A percentile compares a stretch with the other conserved stretches of the same genome.
Conservation (phyloP, 2,329 filamentous ascomycete species). For the Zasmidium citrigriseum region DNA sequence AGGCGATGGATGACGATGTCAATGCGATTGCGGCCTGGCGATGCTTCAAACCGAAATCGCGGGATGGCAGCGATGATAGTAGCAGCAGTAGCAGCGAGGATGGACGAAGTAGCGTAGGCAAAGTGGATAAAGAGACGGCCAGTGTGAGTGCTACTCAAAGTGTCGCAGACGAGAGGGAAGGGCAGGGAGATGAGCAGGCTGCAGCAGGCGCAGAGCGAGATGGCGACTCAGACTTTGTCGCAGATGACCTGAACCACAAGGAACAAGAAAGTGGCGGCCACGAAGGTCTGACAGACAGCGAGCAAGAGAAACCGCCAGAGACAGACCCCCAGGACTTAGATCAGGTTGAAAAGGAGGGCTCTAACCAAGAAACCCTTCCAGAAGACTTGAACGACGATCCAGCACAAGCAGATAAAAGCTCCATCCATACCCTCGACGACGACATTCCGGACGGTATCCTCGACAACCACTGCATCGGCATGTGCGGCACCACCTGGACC, state of each 20-base stretch:
- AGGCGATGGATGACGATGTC: neutral
- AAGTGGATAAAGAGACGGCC: no score
- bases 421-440: no score
- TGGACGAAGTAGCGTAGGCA: neutral
- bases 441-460: neutral
- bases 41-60: neutral
- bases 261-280: neutral
- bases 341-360: neutral
- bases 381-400: no score
- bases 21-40: constrained; percentile 4
- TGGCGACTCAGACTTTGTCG: no score
- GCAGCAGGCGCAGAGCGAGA: neutral
- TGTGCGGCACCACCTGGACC: neutral
- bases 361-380: neutral
- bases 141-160: no score
- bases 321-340: neutral
- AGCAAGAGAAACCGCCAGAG: neutral
- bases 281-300: neutral
- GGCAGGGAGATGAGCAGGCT: neutral
- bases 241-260: no score
- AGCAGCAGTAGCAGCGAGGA: no score
- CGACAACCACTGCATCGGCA: neutral
- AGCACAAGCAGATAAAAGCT: no score
- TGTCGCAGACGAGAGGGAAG: no score
- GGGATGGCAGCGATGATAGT: neutral